phyloP scores from a whole-genome alignment of 768 basidiomycete species.

The Suillus lakei region DNA sequence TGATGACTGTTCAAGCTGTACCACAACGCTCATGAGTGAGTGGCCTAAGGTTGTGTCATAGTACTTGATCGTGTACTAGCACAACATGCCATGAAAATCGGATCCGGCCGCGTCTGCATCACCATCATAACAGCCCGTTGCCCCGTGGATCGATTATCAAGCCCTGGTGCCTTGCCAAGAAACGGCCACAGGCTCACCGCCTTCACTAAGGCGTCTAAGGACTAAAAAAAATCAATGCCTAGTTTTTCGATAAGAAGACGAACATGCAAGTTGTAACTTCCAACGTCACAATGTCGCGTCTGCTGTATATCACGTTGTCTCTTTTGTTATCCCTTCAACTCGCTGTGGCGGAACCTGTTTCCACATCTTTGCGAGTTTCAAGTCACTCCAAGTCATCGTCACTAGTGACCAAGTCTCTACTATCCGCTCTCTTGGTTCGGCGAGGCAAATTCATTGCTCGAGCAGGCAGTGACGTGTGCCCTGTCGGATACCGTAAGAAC shows the following conservation, averaged over 20 bases:
- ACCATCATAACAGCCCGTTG: too few species aligned
- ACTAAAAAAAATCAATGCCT: too few species aligned
- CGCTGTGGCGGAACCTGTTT: not conserved
- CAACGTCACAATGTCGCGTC: not conserved
- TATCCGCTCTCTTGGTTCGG: not conserved
- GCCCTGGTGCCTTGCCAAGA: conserved; percentile 1
- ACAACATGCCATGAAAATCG: too few species aligned
- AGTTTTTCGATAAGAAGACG: not conserved
- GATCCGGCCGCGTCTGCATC: too few species aligned
- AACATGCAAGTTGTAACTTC: not conserved
- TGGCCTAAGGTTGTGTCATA: too few species aligned
- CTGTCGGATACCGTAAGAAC: not conserved
- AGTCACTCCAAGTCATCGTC: not conserved
- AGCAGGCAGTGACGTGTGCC: not conserved
- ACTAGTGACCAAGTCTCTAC: not conserved
- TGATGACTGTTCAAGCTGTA: too few species aligned
- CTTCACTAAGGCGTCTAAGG: not conserved
- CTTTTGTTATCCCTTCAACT: not conserved
- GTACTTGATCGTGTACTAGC: too few species aligned
- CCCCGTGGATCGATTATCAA: too few species aligned
- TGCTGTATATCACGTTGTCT: not conserved
- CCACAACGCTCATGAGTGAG: too few species aligned
- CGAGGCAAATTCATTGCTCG: not conserved
- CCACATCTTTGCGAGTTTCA: not conserved
- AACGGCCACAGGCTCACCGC: not conserved